Evolutionary conservation across 1,284 basidiomycete genomes (phyloP).

Genomic region (Ganoderma boninense): DNA sequence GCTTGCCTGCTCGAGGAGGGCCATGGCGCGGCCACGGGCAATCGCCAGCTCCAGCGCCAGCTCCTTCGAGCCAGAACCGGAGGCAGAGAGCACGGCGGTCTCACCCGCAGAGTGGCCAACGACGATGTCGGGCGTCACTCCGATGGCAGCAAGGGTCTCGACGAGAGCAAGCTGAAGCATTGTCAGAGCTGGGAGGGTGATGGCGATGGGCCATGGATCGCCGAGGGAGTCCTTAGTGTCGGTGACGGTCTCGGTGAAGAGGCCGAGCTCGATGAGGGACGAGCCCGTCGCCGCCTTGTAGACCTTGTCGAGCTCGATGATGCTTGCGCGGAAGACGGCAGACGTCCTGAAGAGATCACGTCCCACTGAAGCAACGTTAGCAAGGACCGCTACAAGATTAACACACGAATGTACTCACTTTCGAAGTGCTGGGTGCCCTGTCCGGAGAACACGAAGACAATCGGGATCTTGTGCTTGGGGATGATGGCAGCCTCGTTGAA

Average conservation of each 20-base stretch:
- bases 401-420: constrained; percentile 36
- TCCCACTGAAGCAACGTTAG: constrained; percentile 43
- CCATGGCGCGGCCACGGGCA: constrained; percentile 46
- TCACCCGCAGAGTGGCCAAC: constrained; percentile 55
- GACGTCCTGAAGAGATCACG: constrained; percentile 46
- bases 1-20: constrained; percentile 41
- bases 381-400: not conserved
- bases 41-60: constrained; percentile 53
- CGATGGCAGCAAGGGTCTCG: constrained; percentile 47
- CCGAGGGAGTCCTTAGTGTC: constrained; percentile 32
- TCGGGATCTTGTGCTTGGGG: constrained; percentile 36
- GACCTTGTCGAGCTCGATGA: constrained; percentile 45
- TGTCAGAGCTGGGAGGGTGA: constrained; percentile 48
- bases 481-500: constrained; percentile 38
- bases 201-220: constrained; percentile 43
- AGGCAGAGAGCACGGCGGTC: constrained; percentile 52
- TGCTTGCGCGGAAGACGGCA: constrained; percentile 45
- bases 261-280: constrained; percentile 45
- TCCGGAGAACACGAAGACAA: constrained; percentile 51
- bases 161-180: constrained; percentile 55
- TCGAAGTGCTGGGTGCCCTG: constrained; percentile 51
- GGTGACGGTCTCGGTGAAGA: constrained; percentile 36
- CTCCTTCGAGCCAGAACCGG: constrained; percentile 48
- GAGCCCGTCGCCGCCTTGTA: constrained; percentile 40
- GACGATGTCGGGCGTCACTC: constrained; percentile 46